Conservation (phyloP, 1,139 yeast genomes). For the Kurtzmaniella quercitrusa region DNA sequence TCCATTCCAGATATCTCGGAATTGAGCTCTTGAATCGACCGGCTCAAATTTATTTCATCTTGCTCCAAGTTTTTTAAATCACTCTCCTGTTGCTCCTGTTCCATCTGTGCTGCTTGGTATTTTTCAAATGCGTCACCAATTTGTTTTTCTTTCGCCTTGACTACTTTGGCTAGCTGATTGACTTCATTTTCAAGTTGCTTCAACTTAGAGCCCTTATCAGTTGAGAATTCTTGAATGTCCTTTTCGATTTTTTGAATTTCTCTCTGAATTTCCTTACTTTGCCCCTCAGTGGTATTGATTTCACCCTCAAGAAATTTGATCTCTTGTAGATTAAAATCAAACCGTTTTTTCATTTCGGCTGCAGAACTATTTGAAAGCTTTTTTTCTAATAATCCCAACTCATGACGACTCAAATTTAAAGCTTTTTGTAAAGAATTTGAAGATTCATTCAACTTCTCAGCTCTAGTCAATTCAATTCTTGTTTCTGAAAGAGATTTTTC, state of each 20-base stretch:
- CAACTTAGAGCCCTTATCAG: conserved; percentile 77
- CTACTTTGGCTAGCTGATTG: conserved; percentile 27
- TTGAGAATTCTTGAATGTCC: conserved; percentile 79
- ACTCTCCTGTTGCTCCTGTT: conserved; percentile 60
- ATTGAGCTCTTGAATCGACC: conserved; percentile 34
- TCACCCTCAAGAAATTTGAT: conserved; percentile 40
- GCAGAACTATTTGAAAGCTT: conserved; percentile 62
- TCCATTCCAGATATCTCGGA: conserved; percentile 22
- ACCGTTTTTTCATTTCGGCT: conserved; percentile 48
- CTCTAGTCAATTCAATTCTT: conserved; percentile 38
- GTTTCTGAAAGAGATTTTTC: conserved; percentile 38
- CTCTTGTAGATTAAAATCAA: conserved; percentile 46
- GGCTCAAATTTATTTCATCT: conserved; percentile 29
- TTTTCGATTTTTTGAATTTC: conserved; percentile 60
- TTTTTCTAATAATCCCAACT: conserved; percentile 56
- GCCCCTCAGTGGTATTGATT: conserved; percentile 30
- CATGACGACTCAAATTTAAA: conserved; percentile 63
- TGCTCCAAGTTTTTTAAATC: conserved; percentile 51
- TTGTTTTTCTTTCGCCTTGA: conserved; percentile 36
- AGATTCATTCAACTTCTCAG: conserved; percentile 43
- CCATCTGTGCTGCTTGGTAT: conserved; percentile 66
- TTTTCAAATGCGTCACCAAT: conserved; percentile 46
- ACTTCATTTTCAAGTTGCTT: conserved; percentile 62
- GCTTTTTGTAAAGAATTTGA: conserved; percentile 64
- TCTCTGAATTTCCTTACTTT: conserved; percentile 17